phyloP scores from a whole-genome alignment of 2,329 filamentous ascomycete genomes.

The Cercospora janseana region DNA sequence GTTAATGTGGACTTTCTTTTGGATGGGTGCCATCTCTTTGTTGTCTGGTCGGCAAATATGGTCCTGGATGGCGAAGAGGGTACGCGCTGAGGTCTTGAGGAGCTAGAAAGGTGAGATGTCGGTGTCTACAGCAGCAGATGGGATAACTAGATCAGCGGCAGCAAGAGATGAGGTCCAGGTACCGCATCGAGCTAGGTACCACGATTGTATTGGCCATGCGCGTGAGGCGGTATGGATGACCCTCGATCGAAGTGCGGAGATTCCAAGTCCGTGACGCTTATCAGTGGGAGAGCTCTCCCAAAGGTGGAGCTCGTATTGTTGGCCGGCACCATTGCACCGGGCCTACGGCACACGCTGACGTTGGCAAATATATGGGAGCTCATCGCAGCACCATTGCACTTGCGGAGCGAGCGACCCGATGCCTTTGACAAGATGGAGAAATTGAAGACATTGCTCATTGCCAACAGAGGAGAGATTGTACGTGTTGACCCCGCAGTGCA shows the following conservation, averaged over 20 bases:
- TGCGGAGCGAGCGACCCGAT: neutral
- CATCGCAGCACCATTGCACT: neutral
- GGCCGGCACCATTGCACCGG: neutral
- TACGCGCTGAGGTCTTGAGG: no score
- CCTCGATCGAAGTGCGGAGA: constrained; percentile 13
- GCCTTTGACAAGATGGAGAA: constrained; percentile 38
- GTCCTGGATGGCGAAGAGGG: no score
- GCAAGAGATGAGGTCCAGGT: constrained; percentile 12
- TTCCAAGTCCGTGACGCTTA: constrained; percentile 22
- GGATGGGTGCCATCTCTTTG: constrained; percentile 53
- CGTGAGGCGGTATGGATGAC: constrained; percentile 9
- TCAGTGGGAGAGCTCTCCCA: constrained; percentile 20
- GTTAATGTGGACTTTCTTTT: constrained; percentile 55
- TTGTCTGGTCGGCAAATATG: no score
- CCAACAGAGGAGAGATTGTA: constrained; percentile 59
- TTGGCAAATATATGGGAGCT: neutral
- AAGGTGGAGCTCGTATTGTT: constrained; percentile 2
- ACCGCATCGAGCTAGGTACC: constrained; percentile 9
- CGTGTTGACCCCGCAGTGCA: neutral
- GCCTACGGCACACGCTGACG: neutral
- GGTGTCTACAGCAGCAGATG: no score
- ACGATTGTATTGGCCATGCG: constrained; percentile 5
- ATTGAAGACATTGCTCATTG: constrained; percentile 55
- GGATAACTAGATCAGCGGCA: no score
- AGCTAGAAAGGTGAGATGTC: no score